phyloP scores from a whole-genome alignment of 495 filamentous ascomycete species.

The Beverwykella pulmonaria region DNA sequence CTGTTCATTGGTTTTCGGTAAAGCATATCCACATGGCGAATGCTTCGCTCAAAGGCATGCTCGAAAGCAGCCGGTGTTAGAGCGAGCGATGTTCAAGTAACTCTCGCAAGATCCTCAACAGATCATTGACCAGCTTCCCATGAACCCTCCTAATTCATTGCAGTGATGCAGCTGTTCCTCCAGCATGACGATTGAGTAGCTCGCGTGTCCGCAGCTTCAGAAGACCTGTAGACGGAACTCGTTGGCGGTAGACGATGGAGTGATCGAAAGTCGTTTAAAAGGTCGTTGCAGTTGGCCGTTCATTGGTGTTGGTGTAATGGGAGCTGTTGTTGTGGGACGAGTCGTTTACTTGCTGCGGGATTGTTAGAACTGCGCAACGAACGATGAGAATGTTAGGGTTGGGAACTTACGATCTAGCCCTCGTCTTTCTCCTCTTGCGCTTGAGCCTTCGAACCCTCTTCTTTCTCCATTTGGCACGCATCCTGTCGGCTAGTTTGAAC shows the following conservation, averaged over 20 bases:
- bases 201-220: conserved; percentile 9
- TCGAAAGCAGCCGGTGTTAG: conserved; percentile 45
- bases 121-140: conserved; percentile 36
- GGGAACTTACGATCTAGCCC: conserved; percentile 78
- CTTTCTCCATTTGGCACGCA: conserved; percentile 99
- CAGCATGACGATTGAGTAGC: conserved; percentile 11
- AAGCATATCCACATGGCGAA: conserved; percentile 33
- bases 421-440: conserved; percentile 99
- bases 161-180: conserved; percentile 13
- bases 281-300: conserved; percentile 9
- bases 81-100: conserved; percentile 29
- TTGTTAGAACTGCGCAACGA: conserved; percentile 14
- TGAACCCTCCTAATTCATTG: conserved; percentile 13
- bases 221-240: conserved; percentile 9
- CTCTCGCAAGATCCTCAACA: conserved; percentile 33
- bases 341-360: conserved; percentile 49
- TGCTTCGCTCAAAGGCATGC: conserved; percentile 32
- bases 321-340: conserved; percentile 41
- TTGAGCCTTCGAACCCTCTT: conserved; percentile 97
- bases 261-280: conserved; percentile 11
- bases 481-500: conserved; percentile 57
- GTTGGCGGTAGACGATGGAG: conserved; percentile 21
- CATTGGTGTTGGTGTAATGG: conserved; percentile 16
- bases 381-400: neutral
- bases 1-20: conserved; percentile 24